These are phyloP conservation scores for Phytophthora rubi DNA, from an alignment of 352 stramenopile species.

Conservation along the genomic window DNA sequence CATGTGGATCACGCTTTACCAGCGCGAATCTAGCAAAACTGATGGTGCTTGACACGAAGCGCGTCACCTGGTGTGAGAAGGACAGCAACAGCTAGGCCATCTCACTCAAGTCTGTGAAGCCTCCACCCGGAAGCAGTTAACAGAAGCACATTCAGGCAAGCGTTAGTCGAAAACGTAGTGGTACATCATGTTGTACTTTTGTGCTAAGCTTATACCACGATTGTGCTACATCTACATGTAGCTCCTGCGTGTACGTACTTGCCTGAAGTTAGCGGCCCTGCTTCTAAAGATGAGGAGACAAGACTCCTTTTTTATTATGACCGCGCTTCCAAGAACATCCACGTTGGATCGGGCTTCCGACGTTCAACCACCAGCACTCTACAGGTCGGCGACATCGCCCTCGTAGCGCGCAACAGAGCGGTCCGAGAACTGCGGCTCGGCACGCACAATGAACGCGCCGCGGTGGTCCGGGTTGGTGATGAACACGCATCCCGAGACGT, in stretches of 20 bases:
- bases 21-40: neutral
- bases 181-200: too few relatives aligned
- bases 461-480: conserved; percentile 97
- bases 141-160: too few relatives aligned
- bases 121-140: too few relatives aligned
- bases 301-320: too few relatives aligned
- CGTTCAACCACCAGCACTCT: conserved; percentile 16
- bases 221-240: too few relatives aligned
- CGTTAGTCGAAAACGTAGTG: too few relatives aligned
- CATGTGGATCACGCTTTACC: neutral
- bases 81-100: too few relatives aligned
- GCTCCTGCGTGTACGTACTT: too few relatives aligned
- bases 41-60: neutral
- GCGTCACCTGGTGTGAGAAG: neutral
- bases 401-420: conserved; percentile 83
- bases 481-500: conserved; percentile 95
- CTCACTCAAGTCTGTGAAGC: too few relatives aligned
- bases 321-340: conserved; percentile 1
- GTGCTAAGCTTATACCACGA: too few relatives aligned
- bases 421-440: conserved; percentile 93
- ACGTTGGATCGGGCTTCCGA: neutral
- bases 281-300: too few relatives aligned
- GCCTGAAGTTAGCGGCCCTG: too few relatives aligned
- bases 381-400: conserved; percentile 84
- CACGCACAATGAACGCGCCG: conserved; percentile 95